Percentiles rank a stretch among this genome's conserved stretches.
These are phyloP conservation scores for Narthecium ossifragum DNA, from an alignment of 106 monocot species.

Conservation along the genomic window DNA sequence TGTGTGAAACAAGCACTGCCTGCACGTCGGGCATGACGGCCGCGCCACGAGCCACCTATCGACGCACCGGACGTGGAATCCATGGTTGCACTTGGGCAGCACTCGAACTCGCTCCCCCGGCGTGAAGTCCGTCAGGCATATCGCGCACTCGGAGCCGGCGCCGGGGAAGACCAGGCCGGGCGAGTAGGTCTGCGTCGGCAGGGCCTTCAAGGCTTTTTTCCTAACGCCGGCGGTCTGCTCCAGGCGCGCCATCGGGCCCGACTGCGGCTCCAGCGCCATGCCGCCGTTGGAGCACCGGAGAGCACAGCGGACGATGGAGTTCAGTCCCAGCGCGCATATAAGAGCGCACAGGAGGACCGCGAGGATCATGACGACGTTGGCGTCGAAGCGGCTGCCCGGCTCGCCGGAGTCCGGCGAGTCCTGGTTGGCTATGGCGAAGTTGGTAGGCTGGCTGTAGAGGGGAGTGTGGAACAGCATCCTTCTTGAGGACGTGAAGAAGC, in stretches of 20 bases:
- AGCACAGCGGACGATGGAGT: conserved; percentile 50
- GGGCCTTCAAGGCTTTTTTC: conserved; percentile 29
- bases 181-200: conserved; percentile 38
- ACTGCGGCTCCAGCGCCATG: conserved; percentile 3
- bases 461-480: conserved; percentile 26
- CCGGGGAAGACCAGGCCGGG: conserved; percentile 23
- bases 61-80: conserved; percentile 56
- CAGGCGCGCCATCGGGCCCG: conserved; percentile 4
- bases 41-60: conserved; percentile 49
- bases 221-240: conserved; percentile 34
- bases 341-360: conserved; percentile 48
- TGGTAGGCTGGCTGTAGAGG: conserved; percentile 1
- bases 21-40: conserved; percentile 43
- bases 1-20: conserved; percentile 22
- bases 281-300: conserved; percentile 32
- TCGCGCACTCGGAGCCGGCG: conserved; percentile 40
- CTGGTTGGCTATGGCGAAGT: too few relatives aligned
- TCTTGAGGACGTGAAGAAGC: conserved; percentile 11
- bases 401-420: background rate
- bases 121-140: conserved; percentile 52
- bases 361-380: conserved; percentile 57
- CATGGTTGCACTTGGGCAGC: conserved; percentile 61
- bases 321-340: conserved; percentile 45
- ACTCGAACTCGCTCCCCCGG: conserved; percentile 41
- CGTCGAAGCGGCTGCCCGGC: conserved; percentile 17